A percentile compares a stretch with the other conserved stretches of the same genome.
These are phyloP conservation scores for Acacia crassicarpa DNA, from an alignment of 306 rosid species.

Conservation along the genomic window DNA sequence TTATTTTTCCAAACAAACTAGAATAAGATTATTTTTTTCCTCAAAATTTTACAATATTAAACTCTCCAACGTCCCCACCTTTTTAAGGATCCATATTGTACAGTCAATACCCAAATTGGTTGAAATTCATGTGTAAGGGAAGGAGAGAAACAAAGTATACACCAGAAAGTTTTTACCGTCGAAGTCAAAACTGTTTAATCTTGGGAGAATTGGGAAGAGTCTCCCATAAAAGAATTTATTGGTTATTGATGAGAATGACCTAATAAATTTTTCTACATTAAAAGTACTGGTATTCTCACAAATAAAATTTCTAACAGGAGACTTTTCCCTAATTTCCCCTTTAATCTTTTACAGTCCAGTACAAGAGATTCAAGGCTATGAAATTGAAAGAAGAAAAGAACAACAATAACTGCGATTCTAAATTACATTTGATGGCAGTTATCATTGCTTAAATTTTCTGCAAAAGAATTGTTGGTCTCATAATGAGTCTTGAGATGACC, in stretches of 20 bases:
- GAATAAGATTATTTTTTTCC: too few species aligned
- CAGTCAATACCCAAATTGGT: too few species aligned
- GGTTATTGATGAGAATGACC: too few species aligned
- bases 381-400: background rate
- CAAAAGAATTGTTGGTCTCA: conserved; percentile 9
- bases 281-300: too few species aligned
- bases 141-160: background rate
- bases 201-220: too few species aligned
- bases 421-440: background rate
- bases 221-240: too few species aligned
- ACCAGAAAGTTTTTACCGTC: background rate
- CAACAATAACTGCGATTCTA: background rate
- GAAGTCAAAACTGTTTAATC: too few species aligned
- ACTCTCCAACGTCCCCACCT: background rate
- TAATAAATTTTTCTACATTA: too few species aligned
- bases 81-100: too few species aligned
- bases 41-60: too few species aligned
- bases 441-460: background rate
- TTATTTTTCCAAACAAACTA: background rate
- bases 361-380: background rate
- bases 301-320: too few species aligned
- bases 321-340: too few species aligned
- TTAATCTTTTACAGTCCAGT: background rate
- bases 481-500: conserved; percentile 70
- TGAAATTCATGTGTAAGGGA: background rate